phyloP scores from a whole-genome alignment of 2,329 filamentous ascomycete species.

The Zalaria sp. region DNA sequence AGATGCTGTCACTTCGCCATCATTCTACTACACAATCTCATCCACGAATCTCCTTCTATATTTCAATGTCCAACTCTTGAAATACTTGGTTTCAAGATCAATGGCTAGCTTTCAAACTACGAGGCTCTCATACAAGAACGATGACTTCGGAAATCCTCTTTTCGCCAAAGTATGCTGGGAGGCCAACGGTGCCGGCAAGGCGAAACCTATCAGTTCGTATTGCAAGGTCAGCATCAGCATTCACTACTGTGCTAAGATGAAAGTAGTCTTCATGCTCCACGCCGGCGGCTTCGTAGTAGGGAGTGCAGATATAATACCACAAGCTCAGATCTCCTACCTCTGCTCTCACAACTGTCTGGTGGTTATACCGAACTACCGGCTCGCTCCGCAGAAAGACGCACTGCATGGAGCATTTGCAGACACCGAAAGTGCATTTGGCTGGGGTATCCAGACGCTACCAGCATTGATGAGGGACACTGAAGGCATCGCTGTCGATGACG shows the following conservation, averaged over 20 bases:
- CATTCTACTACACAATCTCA: too few species aligned
- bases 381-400: background rate
- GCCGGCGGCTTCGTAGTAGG: slow-evolving; percentile 1
- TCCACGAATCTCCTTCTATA: too few species aligned
- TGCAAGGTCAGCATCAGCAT: too few species aligned
- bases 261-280: background rate
- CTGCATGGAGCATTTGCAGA: background rate
- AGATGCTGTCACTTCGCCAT: too few species aligned
- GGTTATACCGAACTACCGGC: background rate
- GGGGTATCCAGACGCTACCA: background rate
- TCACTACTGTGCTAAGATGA: too few species aligned
- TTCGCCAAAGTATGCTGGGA: background rate
- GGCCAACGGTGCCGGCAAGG: background rate
- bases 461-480: background rate
- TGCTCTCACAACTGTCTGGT: background rate
- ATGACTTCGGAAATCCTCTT: background rate
- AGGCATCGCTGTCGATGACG: background rate
- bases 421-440: background rate
- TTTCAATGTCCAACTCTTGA: too few species aligned
- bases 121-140: background rate
- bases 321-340: background rate
- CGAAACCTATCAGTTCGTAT: too few species aligned
- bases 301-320: background rate
- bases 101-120: too few species aligned
- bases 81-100: too few species aligned